Percentiles rank a stretch among this genome's conserved stretches.
phyloP scores from a whole-genome alignment of 139 green algal species.

The Chlamydomonas sp. region DNA sequence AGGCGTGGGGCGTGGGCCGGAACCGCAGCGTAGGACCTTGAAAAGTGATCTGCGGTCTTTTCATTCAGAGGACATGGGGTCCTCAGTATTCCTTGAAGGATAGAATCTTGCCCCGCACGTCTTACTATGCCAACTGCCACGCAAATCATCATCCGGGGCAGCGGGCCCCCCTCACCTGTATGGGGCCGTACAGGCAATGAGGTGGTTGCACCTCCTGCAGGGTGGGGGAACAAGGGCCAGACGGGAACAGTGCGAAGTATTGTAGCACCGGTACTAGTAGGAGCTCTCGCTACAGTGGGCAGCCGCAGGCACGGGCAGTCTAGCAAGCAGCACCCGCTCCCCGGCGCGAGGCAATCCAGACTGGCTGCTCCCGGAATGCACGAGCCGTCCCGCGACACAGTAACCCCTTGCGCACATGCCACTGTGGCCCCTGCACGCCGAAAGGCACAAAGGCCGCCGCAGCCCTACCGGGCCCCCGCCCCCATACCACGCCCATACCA shows the following conservation, averaged over 20 bases:
- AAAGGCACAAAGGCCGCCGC: too few relatives aligned
- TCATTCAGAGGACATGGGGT: not conserved
- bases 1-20: not conserved
- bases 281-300: too few relatives aligned
- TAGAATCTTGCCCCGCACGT: not conserved
- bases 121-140: not conserved
- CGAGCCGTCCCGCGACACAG: too few relatives aligned
- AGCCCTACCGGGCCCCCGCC: too few relatives aligned
- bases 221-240: not conserved
- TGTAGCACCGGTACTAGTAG: not conserved
- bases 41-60: not conserved
- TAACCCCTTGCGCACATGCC: too few relatives aligned
- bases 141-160: too few relatives aligned
- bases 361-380: too few relatives aligned
- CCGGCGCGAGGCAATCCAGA: too few relatives aligned
- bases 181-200: slow-evolving; percentile 27
- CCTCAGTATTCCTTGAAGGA: not conserved
- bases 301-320: too few relatives aligned
- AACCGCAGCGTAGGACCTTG: too few relatives aligned
- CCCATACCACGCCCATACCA: not conserved
- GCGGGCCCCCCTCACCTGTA: not conserved
- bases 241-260: not conserved
- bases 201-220: slow-evolving; percentile 21
- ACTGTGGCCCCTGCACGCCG: too few relatives aligned
- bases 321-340: too few relatives aligned